A percentile compares a stretch with the other conserved stretches of the same genome.
Conservation (phyloP, 2,329 filamentous ascomycete species). For the Calonectria fujianensis region DNA sequence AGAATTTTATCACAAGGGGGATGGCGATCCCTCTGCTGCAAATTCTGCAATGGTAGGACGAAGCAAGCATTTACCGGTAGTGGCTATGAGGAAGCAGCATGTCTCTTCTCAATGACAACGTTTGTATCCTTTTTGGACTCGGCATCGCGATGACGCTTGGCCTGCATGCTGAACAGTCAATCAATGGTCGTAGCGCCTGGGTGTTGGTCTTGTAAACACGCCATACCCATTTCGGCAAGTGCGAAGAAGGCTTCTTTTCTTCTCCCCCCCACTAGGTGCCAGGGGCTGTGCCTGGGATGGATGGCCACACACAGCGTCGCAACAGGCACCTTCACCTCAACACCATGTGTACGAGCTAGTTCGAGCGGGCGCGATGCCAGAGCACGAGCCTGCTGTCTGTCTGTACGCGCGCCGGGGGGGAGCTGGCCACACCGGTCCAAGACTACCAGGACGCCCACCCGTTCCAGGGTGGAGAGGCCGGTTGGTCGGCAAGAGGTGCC, state of each 20-base stretch:
- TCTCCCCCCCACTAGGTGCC: background rate
- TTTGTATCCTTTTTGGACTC: background rate
- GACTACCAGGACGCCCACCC: background rate
- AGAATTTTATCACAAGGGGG: background rate
- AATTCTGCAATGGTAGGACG: no score
- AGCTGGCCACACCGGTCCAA: slow-evolving; percentile 7
- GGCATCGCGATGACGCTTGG: background rate
- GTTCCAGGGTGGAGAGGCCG: background rate
- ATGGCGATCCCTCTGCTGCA: background rate
- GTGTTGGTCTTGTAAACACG: background rate
- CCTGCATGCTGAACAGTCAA: background rate
- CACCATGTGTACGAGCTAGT: background rate
- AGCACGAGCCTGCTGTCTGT: slow-evolving; percentile 13
- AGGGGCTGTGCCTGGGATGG: background rate
- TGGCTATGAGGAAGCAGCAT: background rate
- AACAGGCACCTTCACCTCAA: background rate
- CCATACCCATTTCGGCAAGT: background rate
- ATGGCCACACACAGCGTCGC: background rate
- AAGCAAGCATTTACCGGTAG: no score
- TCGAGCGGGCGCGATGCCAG: background rate
- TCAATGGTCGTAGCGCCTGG: background rate
- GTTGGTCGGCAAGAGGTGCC: slow-evolving; percentile 4
- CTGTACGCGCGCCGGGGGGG: background rate
- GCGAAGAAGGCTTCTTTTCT: background rate
- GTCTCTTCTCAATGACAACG: background rate